These are phyloP conservation scores for Collybia sordida DNA, from an alignment of 768 basidiomycete species.

Conservation along the genomic window DNA sequence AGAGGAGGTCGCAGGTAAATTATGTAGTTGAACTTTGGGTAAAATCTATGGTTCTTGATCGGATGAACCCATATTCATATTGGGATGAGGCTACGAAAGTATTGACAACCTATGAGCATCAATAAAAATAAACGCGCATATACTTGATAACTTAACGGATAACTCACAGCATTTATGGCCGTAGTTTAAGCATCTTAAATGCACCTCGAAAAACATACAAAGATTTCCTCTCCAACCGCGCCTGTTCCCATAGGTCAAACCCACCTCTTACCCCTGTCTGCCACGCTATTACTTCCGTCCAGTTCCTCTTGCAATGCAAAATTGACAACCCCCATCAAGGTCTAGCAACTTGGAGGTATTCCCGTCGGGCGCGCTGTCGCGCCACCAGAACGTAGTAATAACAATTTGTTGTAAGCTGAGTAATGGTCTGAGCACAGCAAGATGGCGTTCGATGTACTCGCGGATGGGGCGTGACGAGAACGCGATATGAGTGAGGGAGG, in stretches of 20 bases:
- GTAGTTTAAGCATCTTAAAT: conserved; percentile 1
- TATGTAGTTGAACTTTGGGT: conserved; percentile 32
- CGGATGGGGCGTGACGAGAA: conserved; percentile 11
- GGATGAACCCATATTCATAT: no score
- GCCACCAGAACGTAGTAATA: conserved; percentile 7
- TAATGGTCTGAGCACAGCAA: conserved; percentile 3
- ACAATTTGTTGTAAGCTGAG: conserved; percentile 9
- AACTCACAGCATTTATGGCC: no score
- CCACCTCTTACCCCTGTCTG: conserved; percentile 12
- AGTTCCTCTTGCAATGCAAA: conserved; percentile 8
- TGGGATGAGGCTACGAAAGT: no score
- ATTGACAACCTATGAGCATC: no score
- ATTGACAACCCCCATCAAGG: conserved; percentile 9
- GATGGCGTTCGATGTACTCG: conserved; percentile 9
- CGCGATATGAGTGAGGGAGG: conserved; percentile 13
- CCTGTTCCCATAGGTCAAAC: conserved; percentile 13
- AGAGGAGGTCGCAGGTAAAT: conserved; percentile 55
- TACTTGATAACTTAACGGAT: no score
- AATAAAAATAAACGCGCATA: no score
- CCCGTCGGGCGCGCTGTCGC: conserved; percentile 1
- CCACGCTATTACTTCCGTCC: conserved; percentile 12
- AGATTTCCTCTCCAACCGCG: conserved; percentile 5
- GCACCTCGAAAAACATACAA: conserved; percentile 7
- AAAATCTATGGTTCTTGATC: no score
- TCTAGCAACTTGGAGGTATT: conserved; percentile 7